phyloP scores from a whole-genome alignment of 495 filamentous ascomycete species.

The Xylaria bambusicola region DNA sequence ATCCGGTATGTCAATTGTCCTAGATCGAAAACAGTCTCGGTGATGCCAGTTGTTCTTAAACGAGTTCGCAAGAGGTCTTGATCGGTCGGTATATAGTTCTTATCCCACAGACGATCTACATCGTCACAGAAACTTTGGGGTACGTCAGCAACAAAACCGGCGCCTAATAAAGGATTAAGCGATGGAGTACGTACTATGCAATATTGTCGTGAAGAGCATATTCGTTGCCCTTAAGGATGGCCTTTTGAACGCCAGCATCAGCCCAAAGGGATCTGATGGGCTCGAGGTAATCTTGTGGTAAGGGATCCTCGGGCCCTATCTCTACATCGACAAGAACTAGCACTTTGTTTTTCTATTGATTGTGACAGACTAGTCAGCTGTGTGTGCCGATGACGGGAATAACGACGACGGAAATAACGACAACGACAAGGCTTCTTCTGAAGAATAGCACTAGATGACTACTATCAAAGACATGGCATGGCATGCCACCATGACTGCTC shows the following conservation, averaged over 20 bases:
- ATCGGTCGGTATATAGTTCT: constrained; percentile 89
- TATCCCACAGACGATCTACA: constrained; percentile 84
- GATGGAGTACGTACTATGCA: constrained; percentile 69
- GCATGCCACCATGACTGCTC: background rate
- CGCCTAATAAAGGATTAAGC: background rate
- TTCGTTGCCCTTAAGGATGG: constrained; percentile 88
- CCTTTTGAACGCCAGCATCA: constrained; percentile 80
- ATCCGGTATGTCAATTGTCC: constrained; percentile 95
- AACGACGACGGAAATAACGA: too few relatives aligned
- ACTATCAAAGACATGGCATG: background rate
- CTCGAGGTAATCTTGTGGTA: constrained; percentile 67
- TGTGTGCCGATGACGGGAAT: too few relatives aligned
- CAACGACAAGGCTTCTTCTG: constrained; percentile 2
- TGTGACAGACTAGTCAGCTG: constrained; percentile 28
- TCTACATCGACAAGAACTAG: constrained; percentile 66
- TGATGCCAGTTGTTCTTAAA: constrained; percentile 93
- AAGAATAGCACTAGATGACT: constrained; percentile 22
- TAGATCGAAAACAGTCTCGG: constrained; percentile 93
- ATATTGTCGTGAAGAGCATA: constrained; percentile 96
- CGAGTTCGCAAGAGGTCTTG: constrained; percentile 94
- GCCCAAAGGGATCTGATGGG: constrained; percentile 85
- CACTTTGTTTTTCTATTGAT: constrained; percentile 51
- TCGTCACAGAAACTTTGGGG: constrained; percentile 80
- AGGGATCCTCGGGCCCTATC: constrained; percentile 72
- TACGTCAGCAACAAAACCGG: constrained; percentile 12